Percentiles rank a stretch among this genome's conserved stretches.
phyloP scores from a whole-genome alignment of 2,329 filamentous ascomycete genomes.

The Trichoderma polysporum region DNA sequence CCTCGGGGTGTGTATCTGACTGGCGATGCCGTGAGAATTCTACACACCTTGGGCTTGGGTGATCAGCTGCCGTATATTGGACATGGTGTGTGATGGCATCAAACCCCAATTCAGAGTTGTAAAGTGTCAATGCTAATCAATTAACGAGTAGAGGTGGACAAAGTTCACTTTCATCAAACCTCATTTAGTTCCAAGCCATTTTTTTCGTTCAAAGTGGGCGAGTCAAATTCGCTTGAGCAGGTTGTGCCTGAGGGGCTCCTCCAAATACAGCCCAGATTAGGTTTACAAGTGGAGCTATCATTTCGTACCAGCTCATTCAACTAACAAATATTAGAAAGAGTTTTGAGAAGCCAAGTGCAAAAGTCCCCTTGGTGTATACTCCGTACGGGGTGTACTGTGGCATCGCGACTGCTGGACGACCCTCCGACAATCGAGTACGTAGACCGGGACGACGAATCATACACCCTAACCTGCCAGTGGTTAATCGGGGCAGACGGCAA shows the following conservation, averaged over 20 bases:
- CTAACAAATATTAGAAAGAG: background rate
- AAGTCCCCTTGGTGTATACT: slow-evolving; percentile 13
- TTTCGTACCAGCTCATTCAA: background rate
- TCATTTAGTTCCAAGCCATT: slow-evolving; percentile 12
- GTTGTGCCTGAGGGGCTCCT: slow-evolving; percentile 5
- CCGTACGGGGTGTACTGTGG: slow-evolving; percentile 10
- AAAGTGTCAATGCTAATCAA: background rate
- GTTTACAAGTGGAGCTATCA: background rate
- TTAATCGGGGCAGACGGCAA: slow-evolving; percentile 49
- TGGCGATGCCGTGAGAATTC: slow-evolving; percentile 21
- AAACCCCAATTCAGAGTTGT: background rate
- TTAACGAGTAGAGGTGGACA: background rate
- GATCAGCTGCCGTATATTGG: background rate
- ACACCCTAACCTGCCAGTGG: background rate
- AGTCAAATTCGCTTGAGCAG: slow-evolving; percentile 10
- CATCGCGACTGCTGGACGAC: background rate
- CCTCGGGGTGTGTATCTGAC: slow-evolving; percentile 20
- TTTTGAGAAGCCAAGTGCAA: slow-evolving; percentile 6
- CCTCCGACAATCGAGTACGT: slow-evolving; percentile 10
- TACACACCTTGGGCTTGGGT: slow-evolving; percentile 9
- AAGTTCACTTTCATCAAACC: slow-evolving; percentile 7
- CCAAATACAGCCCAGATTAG: slow-evolving; percentile 16
- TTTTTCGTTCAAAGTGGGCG: slow-evolving; percentile 4
- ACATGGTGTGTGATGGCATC: slow-evolving; percentile 36
- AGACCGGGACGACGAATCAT: background rate